Conservation (phyloP, 306 rosid species). For the Vigna hirtella region DNA sequence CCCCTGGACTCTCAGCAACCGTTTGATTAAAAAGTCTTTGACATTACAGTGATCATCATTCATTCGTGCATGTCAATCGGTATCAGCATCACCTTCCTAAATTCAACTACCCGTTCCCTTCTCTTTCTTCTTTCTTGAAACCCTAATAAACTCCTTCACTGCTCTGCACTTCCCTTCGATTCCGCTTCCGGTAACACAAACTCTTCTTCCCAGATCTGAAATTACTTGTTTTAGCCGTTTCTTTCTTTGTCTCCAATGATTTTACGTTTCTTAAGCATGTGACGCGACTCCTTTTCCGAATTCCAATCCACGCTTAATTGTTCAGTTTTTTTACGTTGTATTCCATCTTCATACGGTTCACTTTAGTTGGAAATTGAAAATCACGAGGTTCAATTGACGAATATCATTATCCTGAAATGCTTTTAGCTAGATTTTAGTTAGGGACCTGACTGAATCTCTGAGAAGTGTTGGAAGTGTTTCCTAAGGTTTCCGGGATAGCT, state of each 20-base stretch:
- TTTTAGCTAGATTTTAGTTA: slow-evolving; percentile 11
- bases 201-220: slow-evolving; percentile 48
- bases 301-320: slow-evolving; percentile 9
- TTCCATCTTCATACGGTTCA: neutral
- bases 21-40: slow-evolving; percentile 34
- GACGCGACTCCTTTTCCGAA: neutral
- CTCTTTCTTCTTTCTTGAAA: slow-evolving; percentile 42
- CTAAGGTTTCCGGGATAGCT: neutral
- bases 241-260: neutral
- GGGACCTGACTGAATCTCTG: slow-evolving; percentile 4
- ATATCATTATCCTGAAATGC: slow-evolving; percentile 26
- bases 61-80: slow-evolving; percentile 16
- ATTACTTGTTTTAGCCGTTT: neutral
- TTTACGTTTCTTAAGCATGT: neutral
- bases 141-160: slow-evolving; percentile 59
- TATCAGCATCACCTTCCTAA: slow-evolving; percentile 17
- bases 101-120: slow-evolving; percentile 39
- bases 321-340: neutral
- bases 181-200: slow-evolving; percentile 50
- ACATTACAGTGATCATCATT: neutral
- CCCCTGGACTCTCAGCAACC: slow-evolving; percentile 15
- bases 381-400: slow-evolving; percentile 33
- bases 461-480: slow-evolving; percentile 13
- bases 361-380: slow-evolving; percentile 16
- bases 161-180: slow-evolving; percentile 16